phyloP scores from a whole-genome alignment of 2,329 filamentous ascomycete species.

The Colletotrichum australisinense region DNA sequence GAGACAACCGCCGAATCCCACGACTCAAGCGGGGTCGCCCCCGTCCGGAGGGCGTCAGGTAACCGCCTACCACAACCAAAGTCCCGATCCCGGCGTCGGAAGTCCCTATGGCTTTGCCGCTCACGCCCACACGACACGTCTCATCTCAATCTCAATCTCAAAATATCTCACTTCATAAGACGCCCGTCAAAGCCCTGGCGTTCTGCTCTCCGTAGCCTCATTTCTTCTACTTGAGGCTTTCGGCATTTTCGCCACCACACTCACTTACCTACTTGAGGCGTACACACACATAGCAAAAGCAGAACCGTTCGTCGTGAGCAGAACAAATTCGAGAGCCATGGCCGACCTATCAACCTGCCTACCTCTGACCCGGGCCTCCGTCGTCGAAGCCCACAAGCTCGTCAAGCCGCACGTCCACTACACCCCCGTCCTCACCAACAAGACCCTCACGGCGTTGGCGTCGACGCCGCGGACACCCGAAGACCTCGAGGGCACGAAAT shows the following conservation, averaged over 20 bases:
- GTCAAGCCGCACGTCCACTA: constrained; percentile 82
- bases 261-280: too few species aligned
- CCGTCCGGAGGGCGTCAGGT: constrained; percentile 23
- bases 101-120: constrained; percentile 11
- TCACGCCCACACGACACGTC: constrained; percentile 24
- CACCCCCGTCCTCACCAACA: constrained; percentile 86
- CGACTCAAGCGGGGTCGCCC: constrained; percentile 9
- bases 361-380: constrained; percentile 78
- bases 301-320: background rate
- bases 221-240: background rate
- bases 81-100: background rate
- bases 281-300: background rate
- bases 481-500: constrained; percentile 66
- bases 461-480: constrained; percentile 73
- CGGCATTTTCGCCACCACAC: background rate
- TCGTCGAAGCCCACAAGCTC: constrained; percentile 76
- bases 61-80: background rate
- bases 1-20: background rate
- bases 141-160: constrained; percentile 37
- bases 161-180: background rate
- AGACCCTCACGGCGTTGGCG: constrained; percentile 79
- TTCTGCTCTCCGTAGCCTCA: too few species aligned
- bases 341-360: constrained; percentile 64
- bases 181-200: background rate
- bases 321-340: constrained; percentile 50